phyloP scores from a whole-genome alignment of 1,284 basidiomycete genomes.

The Pulveroboletus sp. region DNA sequence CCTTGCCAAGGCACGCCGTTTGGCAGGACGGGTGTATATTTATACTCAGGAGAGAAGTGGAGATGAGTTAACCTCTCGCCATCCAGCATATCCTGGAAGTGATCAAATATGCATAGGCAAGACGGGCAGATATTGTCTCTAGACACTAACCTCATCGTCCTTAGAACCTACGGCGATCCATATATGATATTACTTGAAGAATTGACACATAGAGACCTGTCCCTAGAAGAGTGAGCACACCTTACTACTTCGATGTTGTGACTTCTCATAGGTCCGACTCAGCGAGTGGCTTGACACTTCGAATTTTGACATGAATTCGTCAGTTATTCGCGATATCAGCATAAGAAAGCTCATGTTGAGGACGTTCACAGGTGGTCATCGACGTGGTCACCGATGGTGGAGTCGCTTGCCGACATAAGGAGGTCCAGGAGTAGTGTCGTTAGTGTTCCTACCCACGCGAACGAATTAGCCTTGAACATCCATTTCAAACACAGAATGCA shows the following conservation, averaged over 20 bases:
- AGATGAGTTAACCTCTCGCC: no score
- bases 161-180: neutral
- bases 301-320: slow-evolving; percentile 1
- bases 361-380: slow-evolving; percentile 1
- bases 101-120: neutral
- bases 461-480: neutral
- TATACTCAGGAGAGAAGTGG: neutral
- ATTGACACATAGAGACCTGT: neutral
- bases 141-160: no score
- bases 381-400: neutral
- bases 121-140: neutral
- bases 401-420: neutral
- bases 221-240: neutral
- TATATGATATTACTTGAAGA: neutral
- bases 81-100: neutral
- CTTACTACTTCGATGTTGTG: neutral
- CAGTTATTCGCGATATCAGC: neutral
- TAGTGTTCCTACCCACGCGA: neutral
- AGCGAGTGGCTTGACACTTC: neutral
- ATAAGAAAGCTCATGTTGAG: no score
- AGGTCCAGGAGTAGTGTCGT: neutral
- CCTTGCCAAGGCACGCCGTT: neutral
- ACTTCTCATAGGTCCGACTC: neutral
- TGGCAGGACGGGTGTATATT: neutral
- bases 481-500: neutral